Base-by-base conservation (phyloP, 169 alveolate species). In the Eimeria mitis region DNA sequence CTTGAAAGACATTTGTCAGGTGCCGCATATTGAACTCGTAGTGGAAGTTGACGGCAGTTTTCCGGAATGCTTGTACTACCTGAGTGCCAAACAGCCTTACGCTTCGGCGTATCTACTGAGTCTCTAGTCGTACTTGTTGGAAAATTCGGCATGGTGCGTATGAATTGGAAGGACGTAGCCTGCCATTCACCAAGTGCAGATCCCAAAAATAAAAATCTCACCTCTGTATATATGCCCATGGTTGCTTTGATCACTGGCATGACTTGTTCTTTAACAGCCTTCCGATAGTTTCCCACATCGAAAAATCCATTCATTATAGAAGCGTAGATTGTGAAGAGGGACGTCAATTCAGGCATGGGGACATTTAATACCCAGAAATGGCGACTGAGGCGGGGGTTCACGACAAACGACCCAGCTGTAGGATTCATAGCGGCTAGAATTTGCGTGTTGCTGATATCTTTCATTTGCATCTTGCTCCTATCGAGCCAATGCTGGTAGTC, bases 1-100 rank as follows among this genome's bases (percentile, higher is more conserved):
- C 99, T 95, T 98, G 97, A 97, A 99, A 98, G 71, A 99, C 99
- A 95, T 99, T 98, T 14, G 99, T 98, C 81, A 99, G 97, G 97
- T 99, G 99, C 95, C 99, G 97, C 56, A 99, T 97, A 97, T 98
- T 98, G 97, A 98, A 98, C 96, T 99, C 99, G 97, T 99, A 99
- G 97, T 99, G 99, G 99, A 99, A 99, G 97, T 99, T 98, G 65
- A 97, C 98, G 91, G 99, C 99, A 56, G 99, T 98, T 98, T 99
- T 98, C 95, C 99, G 97, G 98, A 99, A 99, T 71, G 95, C 88
- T 85, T 92, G 78, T 49, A 88, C 89, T 91, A 95, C 95, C 96
- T 91, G 88, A 59, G 96, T 49, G 56, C 23, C 49, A 56, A 37
- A n/a, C 52, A 31, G 49, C 73, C 63, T n/a, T 37, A 81, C 47